Base-by-base conservation (phyloP, 2,329 filamentous ascomycete genomes). In the Phaeoacremonium minimum region DNA sequence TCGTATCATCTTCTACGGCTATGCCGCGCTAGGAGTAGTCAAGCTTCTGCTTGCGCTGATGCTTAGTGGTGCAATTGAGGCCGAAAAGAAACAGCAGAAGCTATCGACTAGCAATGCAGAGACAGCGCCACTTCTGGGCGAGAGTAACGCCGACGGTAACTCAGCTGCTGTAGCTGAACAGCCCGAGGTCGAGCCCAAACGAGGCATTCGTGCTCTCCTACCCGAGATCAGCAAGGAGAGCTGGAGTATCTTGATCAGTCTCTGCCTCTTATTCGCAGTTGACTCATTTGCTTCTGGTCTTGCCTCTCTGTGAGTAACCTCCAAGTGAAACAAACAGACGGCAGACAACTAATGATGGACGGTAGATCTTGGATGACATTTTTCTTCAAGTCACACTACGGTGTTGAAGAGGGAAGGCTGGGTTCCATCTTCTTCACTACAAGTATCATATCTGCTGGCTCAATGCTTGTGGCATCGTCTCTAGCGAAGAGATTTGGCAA, bases 221-320 rank as follows among this genome's bases (percentile, higher is more conserved):
- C 71, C 77, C 1, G 61, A 71, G 3, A 77, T 88, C 15, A 78
- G 76, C 5, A 58, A 56, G 4, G 63, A 74, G n/a, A 80, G 71
- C 22, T 60, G 70, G 6, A 49, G 61, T 1, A 67, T 80, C 18
- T 63, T 85, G 6, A 54, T 74, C 35, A 75, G 78, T 33, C 66
- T 91, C 0, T 84, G 80, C 50, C 57, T 83, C 7, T 63, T 91
- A 2, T 83, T 88, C 47, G 73, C 72, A 2, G 50, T 88, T 6
- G 85, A 89, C 53, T 75, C 79, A 0, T 74, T 88, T 38, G 83
- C 82, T 2, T 83, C 79, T 2, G 85, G 85, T 3, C 71, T 90
- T 53, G 81, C 80, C 4, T 76, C 79, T 15, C 50, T 78, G 67
- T 80, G 62, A 56, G 73, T 63, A 7, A n/a, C 58, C 22, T 26